phyloP scores from a whole-genome alignment of 345 rosid species.

The Clausena lansium region DNA sequence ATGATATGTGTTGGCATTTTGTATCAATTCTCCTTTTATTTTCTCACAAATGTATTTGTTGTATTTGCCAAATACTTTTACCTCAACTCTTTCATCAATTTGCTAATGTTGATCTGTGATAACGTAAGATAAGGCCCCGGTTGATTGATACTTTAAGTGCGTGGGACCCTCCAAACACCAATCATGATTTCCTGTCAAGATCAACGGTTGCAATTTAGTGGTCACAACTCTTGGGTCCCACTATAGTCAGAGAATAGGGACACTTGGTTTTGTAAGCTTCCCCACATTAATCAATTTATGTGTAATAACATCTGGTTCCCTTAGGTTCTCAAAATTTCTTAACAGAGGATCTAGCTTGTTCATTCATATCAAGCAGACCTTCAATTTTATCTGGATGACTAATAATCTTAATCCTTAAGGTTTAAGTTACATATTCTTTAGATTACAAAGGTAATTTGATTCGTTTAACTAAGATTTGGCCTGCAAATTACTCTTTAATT shows the following conservation, averaged over 20 bases:
- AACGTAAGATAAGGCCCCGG: not conserved
- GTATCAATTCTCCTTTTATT: not conserved
- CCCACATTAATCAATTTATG: not conserved
- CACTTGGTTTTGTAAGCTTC: conserved; percentile 17
- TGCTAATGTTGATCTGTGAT: not conserved
- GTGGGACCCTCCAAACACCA: not conserved
- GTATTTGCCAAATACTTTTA: not conserved
- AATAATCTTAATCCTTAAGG: not conserved
- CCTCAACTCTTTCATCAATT: not conserved
- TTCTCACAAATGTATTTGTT: not conserved
- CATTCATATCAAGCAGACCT: not conserved
- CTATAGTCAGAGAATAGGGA: conserved; percentile 8
- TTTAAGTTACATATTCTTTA: not conserved
- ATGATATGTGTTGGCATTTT: not conserved
- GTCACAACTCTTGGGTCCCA: not conserved
- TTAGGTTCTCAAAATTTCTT: not conserved
- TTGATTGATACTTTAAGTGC: not conserved
- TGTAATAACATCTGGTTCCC: not conserved
- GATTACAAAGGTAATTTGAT: too few species aligned
- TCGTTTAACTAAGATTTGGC: too few species aligned
- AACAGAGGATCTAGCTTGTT: not conserved
- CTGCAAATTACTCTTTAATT: too few species aligned
- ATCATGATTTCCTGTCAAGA: conserved; percentile 8
- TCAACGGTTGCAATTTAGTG: conserved; percentile 17
- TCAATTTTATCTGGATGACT: not conserved